These are phyloP conservation scores for Peniophora sp. DNA, from an alignment of 1,284 basidiomycete species.

Conservation along the genomic window DNA sequence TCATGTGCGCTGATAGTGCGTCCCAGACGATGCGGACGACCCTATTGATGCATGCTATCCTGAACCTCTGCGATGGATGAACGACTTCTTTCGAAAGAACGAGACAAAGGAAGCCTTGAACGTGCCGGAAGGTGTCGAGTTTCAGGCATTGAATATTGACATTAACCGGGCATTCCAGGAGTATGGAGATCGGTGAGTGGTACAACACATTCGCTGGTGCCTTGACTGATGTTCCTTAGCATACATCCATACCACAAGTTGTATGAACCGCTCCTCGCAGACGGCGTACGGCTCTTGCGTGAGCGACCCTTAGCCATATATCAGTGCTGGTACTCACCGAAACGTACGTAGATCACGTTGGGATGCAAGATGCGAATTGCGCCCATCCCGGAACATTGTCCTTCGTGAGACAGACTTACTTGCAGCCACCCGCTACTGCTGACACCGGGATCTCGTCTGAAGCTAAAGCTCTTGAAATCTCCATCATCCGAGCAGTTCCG, in stretches of 20 bases:
- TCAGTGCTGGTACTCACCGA: background rate
- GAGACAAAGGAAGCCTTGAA: slow-evolving; percentile 16
- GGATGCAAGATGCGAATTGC: slow-evolving; percentile 23
- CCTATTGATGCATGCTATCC: no score
- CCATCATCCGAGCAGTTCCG: slow-evolving; percentile 21
- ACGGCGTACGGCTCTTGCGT: slow-evolving; percentile 24
- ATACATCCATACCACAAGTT: slow-evolving; percentile 12
- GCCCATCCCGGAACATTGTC: slow-evolving; percentile 20
- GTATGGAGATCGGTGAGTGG: slow-evolving; percentile 20
- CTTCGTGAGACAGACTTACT: slow-evolving; percentile 5
- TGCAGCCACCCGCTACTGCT: background rate
- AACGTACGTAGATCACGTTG: slow-evolving; percentile 19
- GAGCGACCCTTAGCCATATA: slow-evolving; percentile 2
- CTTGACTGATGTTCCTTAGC: no score
- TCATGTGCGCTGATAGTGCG: no score
- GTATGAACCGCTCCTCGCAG: slow-evolving; percentile 19
- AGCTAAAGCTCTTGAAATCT: slow-evolving; percentile 21
- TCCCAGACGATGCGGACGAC: no score
- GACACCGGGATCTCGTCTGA: background rate
- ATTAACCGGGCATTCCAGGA: slow-evolving; percentile 15
- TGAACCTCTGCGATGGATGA: slow-evolving; percentile 12
- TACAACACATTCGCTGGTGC: no score
- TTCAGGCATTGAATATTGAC: slow-evolving; percentile 8
- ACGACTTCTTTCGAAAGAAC: slow-evolving; percentile 15
- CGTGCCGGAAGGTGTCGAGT: slow-evolving; percentile 12